These are phyloP conservation scores for Detonula confervacea DNA, from an alignment of 352 stramenopile genomes.

Conservation along the genomic window DNA sequence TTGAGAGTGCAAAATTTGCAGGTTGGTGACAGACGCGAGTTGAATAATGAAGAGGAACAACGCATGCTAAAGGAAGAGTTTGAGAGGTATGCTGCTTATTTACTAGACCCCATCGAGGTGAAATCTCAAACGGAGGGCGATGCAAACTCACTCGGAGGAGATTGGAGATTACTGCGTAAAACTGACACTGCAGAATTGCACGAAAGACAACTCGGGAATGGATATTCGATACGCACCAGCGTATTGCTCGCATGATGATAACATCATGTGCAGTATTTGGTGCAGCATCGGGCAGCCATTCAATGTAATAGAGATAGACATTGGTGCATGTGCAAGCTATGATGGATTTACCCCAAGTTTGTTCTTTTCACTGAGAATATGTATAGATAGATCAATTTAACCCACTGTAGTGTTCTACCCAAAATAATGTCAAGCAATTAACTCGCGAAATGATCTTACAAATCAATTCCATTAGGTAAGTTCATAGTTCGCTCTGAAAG, in stretches of 20 bases:
- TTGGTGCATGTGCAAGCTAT: background rate
- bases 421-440: too few relatives aligned
- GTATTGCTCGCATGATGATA: slow-evolving; percentile 39
- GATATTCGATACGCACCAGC: slow-evolving; percentile 48
- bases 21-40: slow-evolving; percentile 8
- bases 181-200: slow-evolving; percentile 48
- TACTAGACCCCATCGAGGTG: slow-evolving; percentile 39
- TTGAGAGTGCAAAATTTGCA: slow-evolving; percentile 12
- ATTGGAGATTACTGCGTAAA: slow-evolving; percentile 55
- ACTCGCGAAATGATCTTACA: too few relatives aligned
- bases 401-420: background rate
- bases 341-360: background rate
- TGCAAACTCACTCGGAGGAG: background rate
- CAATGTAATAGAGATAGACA: background rate
- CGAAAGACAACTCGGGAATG: slow-evolving; percentile 57
- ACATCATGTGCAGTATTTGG: background rate
- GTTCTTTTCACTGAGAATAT: too few relatives aligned
- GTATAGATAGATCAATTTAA: background rate
- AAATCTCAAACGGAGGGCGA: background rate
- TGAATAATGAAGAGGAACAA: background rate
- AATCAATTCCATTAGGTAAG: too few relatives aligned
- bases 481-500: too few relatives aligned
- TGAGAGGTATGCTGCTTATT: slow-evolving; percentile 35
- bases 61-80: slow-evolving; percentile 31
- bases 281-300: background rate